Percentiles rank a stretch among this genome's conserved stretches.
Evolutionary conservation across 2,329 filamentous ascomycete genomes (phyloP).

Genomic region (Aspergillus sp.): DNA sequence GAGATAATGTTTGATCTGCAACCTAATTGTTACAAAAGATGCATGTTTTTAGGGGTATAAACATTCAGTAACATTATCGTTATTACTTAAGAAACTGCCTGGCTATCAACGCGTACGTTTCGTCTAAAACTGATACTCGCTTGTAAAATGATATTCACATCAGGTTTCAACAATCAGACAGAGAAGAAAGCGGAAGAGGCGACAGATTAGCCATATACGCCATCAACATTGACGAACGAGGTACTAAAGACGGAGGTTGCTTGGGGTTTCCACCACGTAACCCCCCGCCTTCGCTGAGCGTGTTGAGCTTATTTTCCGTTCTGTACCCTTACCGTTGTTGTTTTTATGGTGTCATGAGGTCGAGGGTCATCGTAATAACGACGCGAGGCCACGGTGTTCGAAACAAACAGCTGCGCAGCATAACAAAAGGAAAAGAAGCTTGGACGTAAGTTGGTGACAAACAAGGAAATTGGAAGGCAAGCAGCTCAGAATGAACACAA

Average conservation of each 20-base stretch:
- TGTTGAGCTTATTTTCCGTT: not conserved
- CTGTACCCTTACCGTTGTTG: slow-evolving; percentile 14
- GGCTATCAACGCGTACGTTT: slow-evolving; percentile 15
- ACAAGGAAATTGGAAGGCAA: slow-evolving; percentile 21
- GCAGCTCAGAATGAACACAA: slow-evolving; percentile 27
- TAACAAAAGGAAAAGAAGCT: slow-evolving; percentile 7
- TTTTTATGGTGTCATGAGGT: slow-evolving; percentile 20
- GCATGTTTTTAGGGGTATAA: not conserved
- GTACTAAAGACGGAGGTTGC: not conserved
- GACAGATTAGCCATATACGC: not conserved
- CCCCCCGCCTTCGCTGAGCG: not conserved
- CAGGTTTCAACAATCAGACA: slow-evolving; percentile 6
- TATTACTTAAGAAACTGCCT: slow-evolving; percentile 16
- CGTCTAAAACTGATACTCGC: slow-evolving; percentile 16
- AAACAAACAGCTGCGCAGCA: slow-evolving; percentile 5
- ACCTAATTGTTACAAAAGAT: not conserved
- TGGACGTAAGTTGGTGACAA: slow-evolving; percentile 24
- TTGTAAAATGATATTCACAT: slow-evolving; percentile 7
- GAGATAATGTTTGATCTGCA: not conserved
- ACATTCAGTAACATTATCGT: slow-evolving; percentile 15
- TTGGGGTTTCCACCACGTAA: not conserved
- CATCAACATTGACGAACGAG: not conserved
- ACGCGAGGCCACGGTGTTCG: slow-evolving; percentile 3
- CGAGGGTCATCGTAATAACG: slow-evolving; percentile 14
- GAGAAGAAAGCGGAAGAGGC: not conserved